phyloP scores from a whole-genome alignment of 495 filamentous ascomycete genomes.

The Podospora bellae-mahoneyi region DNA sequence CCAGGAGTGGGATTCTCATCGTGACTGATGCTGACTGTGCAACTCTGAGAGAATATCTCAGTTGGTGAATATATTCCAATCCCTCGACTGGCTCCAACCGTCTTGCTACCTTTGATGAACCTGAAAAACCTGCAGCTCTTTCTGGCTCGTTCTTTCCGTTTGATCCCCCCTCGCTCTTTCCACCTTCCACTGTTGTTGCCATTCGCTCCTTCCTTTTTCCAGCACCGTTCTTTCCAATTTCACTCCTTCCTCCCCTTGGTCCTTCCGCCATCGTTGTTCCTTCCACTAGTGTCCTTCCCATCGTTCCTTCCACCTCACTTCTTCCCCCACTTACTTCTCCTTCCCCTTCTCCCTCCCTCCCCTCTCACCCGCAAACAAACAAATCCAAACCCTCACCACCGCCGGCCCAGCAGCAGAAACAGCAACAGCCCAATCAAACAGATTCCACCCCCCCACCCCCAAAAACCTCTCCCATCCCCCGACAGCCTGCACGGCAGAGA shows the following conservation, averaged over 20 bases:
- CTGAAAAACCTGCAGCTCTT: background rate
- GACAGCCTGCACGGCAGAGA: slow-evolving; percentile 25
- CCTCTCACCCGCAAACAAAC: background rate
- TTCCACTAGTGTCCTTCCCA: no score
- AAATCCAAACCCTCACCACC: slow-evolving; percentile 21
- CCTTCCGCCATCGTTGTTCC: no score
- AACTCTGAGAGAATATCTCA: no score
- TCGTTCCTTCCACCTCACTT: no score
- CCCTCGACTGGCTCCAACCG: background rate
- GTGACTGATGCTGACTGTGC: background rate
- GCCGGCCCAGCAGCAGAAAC: slow-evolving; percentile 13
- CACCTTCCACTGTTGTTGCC: no score
- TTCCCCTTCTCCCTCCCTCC: slow-evolving; percentile 5
- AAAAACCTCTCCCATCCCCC: slow-evolving; percentile 28
- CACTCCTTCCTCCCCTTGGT: no score
- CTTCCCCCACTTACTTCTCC: slow-evolving; percentile 7
- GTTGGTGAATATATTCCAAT: no score
- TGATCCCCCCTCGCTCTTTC: no score
- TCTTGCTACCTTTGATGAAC: background rate
- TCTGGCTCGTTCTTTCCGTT: no score
- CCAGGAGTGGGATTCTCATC: background rate
- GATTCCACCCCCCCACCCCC: slow-evolving; percentile 18
- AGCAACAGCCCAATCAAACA: slow-evolving; percentile 22
- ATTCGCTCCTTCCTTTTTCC: no score
- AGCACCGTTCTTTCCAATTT: no score